Conservation (phyloP, 305 asterid species). For the Solanum hybrid region DNA sequence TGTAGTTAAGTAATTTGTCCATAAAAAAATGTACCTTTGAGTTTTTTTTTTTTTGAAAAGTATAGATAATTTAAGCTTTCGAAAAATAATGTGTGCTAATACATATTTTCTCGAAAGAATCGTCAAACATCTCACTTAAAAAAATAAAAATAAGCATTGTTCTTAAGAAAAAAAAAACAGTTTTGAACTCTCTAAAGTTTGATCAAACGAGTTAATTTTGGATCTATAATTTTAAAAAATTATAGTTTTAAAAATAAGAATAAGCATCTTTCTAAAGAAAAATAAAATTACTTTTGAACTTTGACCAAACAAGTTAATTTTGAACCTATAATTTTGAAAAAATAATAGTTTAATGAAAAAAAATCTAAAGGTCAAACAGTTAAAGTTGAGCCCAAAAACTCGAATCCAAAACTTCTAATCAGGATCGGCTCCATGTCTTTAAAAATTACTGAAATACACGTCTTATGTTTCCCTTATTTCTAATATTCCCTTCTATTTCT, state of each 20-base stretch:
- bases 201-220: too few relatives aligned
- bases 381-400: neutral
- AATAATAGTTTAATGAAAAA: neutral
- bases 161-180: neutral
- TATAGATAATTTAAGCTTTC: neutral
- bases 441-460: too few relatives aligned
- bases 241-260: too few relatives aligned
- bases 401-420: too few relatives aligned
- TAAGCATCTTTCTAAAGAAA: neutral
- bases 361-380: too few relatives aligned
- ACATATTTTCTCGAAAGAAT: neutral
- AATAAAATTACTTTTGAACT: neutral
- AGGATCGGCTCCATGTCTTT: neutral
- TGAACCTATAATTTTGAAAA: too few relatives aligned
- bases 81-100: neutral
- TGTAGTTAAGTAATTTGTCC: too few relatives aligned
- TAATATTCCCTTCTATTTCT: too few relatives aligned
- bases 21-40: neutral
- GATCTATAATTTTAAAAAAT: too few relatives aligned
- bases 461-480: too few relatives aligned
- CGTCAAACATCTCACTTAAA: neutral
- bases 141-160: too few relatives aligned
- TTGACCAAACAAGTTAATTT: too few relatives aligned
- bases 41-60: neutral
- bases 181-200: neutral